Evolutionary conservation across 768 basidiomycete species (phyloP), one percentile per base, ranked within the genome.

Genomic region (Gautieria morchelliformis): DNA sequence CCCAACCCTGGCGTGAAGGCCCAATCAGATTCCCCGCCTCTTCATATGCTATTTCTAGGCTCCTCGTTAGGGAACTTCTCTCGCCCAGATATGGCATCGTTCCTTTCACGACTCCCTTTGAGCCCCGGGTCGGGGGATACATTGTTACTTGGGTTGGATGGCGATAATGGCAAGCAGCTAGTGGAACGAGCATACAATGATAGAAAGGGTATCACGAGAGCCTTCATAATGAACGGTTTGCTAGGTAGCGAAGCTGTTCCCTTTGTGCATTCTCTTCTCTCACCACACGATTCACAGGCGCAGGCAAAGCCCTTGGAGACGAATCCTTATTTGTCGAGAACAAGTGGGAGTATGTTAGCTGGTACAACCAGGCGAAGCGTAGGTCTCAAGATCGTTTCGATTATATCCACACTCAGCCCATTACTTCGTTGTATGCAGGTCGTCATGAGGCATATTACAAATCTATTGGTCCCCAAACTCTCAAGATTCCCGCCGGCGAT

Each of bases 101-200:
- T 99, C 70, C 78, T 99, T 52, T 75, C 76, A 7, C 81, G 82
- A 2, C 72, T 97, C 30, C 93, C 93, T 4, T 74, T 97, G 24
- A 82, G 86, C 14, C 72, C 87, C 10, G 79, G 84, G 6, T 75
- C 72, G 19, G 84, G 83, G 2, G 94, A 96, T 67, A 95, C 90
- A 0, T 75, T 97, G 8, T 72, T 97, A 2, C 76, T 99, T 10
- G 94, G 94, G n/a, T 71, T 98, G 45, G 95, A 98, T 68, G 90
- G 92, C 56, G 80, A 86, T 66, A 86, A 89, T 62, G 79, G 79
- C 39, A 76, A 77, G 56, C 67, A 71, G n/a, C 72, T 79, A 60
- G 87, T 98, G 56, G 89, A 94, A 66, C 67, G 73, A 19, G 94
- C 94, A 0, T 97, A 97, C 71, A 86, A 95, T 63, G 93, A 96